These are phyloP conservation scores for Funneliformis geosporum DNA, from an alignment of 192 early-diverging fungal species.

Conservation along the genomic window DNA sequence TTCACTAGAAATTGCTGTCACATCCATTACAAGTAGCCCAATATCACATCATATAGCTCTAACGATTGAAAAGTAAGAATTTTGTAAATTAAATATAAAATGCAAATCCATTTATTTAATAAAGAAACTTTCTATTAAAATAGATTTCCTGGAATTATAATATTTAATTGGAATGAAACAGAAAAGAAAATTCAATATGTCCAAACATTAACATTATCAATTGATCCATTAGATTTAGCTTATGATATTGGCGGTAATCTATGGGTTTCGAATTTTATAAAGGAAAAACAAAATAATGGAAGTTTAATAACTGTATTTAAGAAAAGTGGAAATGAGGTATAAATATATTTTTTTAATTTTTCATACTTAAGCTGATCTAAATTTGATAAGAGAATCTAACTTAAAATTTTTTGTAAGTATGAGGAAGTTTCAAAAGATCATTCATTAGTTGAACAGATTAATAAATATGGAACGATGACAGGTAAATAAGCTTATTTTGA, in stretches of 20 bases:
- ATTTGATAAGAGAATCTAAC: not conserved
- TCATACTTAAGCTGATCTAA: not conserved
- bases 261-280: constrained; percentile 43
- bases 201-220: constrained; percentile 38
- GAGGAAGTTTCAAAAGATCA: constrained; percentile 17
- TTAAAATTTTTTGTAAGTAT: constrained; percentile 7
- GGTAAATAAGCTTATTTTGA: not conserved
- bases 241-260: constrained; percentile 54
- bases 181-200: constrained; percentile 36
- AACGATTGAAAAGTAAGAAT: constrained; percentile 45
- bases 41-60: constrained; percentile 48
- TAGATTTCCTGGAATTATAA: constrained; percentile 37
- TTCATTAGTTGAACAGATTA: constrained; percentile 38
- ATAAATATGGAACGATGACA: constrained; percentile 41
- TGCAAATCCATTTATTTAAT: not conserved
- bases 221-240: constrained; percentile 39
- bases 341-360: constrained; percentile 3
- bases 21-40: constrained; percentile 42
- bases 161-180: constrained; percentile 43
- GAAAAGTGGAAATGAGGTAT: constrained; percentile 35
- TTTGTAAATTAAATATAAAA: not conserved
- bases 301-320: constrained; percentile 30
- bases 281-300: constrained; percentile 9
- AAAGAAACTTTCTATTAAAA: not conserved
- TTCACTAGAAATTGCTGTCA: constrained; percentile 40